These are phyloP conservation scores for Ophiostoma sp. DNA, from an alignment of 2,329 filamentous ascomycete species.

Conservation along the genomic window DNA sequence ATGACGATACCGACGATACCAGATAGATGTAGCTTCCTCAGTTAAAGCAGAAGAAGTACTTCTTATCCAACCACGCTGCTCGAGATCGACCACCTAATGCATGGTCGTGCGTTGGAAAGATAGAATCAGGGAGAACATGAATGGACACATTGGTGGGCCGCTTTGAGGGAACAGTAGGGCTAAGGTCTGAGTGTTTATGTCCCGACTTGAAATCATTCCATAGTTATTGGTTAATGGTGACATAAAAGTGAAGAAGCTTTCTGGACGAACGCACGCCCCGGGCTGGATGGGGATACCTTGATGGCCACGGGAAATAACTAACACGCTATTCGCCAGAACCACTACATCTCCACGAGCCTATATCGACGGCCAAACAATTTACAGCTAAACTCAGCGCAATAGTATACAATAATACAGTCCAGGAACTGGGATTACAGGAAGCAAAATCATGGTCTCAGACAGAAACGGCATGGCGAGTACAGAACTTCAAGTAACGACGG, in stretches of 20 bases:
- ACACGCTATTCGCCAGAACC: background rate
- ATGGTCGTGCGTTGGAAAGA: background rate
- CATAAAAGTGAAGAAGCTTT: background rate
- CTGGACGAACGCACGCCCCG: background rate
- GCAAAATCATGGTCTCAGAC: background rate
- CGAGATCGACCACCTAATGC: background rate
- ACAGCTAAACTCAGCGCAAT: background rate
- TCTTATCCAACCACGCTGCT: no score
- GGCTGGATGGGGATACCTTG: conserved; percentile 7
- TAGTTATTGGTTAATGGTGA: background rate
- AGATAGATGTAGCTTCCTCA: no score
- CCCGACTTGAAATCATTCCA: background rate
- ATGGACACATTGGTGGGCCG: background rate
- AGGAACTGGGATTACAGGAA: background rate
- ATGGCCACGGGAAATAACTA: background rate
- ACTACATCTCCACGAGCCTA: background rate
- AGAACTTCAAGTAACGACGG: background rate
- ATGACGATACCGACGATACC: no score
- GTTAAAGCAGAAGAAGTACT: no score
- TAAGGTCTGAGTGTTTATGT: background rate
- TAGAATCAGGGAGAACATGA: background rate
- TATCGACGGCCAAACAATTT: background rate
- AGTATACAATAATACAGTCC: background rate
- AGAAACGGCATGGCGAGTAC: background rate
- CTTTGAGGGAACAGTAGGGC: background rate